Percentiles rank a stretch among this genome's conserved stretches.
Evolutionary conservation across 78 protist genomes (phyloP).

Genomic region (Chrysochromulina tobinii): DNA sequence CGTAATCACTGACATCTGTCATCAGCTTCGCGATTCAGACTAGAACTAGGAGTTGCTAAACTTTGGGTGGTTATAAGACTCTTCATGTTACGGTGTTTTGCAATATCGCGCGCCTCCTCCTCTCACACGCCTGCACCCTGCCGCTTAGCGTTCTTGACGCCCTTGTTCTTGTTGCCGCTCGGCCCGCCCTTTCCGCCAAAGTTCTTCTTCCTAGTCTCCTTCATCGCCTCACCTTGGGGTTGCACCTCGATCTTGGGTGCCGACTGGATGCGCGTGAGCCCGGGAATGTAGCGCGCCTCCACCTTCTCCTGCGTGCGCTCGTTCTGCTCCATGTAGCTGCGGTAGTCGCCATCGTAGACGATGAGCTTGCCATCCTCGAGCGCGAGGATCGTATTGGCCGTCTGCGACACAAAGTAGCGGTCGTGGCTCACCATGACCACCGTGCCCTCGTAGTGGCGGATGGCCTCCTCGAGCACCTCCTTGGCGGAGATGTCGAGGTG

Average conservation of each 20-base stretch:
- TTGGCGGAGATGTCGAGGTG: constrained; percentile 55
- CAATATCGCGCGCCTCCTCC: too few relatives aligned
- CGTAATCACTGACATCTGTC: too few relatives aligned
- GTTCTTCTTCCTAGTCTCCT: constrained; percentile 17
- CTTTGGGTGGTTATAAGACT: too few relatives aligned
- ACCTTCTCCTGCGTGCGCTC: neutral
- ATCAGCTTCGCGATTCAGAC: too few relatives aligned
- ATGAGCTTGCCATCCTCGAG: constrained; percentile 35
- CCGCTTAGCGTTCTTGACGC: constrained; percentile 27
- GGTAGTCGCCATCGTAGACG: constrained; percentile 43
- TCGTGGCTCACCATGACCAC: constrained; percentile 54
- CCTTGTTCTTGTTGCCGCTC: constrained; percentile 27
- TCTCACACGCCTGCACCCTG: neutral
- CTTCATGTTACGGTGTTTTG: too few relatives aligned
- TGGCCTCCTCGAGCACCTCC: constrained; percentile 53
- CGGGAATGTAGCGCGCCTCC: neutral
- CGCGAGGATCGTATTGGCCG: constrained; percentile 29
- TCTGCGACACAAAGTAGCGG: constrained; percentile 53
- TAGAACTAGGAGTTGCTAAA: too few relatives aligned
- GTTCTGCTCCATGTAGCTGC: constrained; percentile 25
- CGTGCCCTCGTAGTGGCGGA: constrained; percentile 45
- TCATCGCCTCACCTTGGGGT: too few relatives aligned
- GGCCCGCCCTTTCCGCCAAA: constrained; percentile 32
- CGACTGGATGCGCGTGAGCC: neutral
- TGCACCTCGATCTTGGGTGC: neutral